Base-by-base conservation (phyloP, 306 rosid genomes). In the Clitoria ternatea region DNA sequence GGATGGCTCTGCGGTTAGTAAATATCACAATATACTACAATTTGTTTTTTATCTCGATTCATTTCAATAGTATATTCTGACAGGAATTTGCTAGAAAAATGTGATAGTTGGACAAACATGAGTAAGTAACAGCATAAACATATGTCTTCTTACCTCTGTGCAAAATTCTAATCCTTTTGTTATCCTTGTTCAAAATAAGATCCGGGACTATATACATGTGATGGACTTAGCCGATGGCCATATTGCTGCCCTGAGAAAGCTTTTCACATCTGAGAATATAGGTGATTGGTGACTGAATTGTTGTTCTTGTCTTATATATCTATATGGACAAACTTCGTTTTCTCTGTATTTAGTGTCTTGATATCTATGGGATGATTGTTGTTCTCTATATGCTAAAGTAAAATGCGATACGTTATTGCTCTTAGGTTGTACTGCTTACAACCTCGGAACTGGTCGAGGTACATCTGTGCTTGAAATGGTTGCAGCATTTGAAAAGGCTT, bases 151-250 rank as follows among this genome's bases (percentile, higher is more conserved):
- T 64, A 37, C 30, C 13, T 35, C 40, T 61, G 36, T 22, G 50
- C n/a, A 15, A 40, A 70, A n/a, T 66, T 54, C 43, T 59, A 27
- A 82, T 55, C 30, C 6, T 60, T 14, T 11, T 19, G 19, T 43
- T 50, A 45, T 50, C 40, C 17, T 30, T 54, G 19, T 53, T 33
- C 71, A 39, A 81, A 77, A 72, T 54, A 78, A 94, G 98, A 54
- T 94, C 45, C 89, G 99, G 48, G 99, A 94, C 87, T 94, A 90
- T 61, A 91, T 94, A 78, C 99, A 94, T 83, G 99, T 94, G 32
- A 94, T 94, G 97, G 99, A 94, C 87, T 77, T 91, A 15, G 99
- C 99, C n/a, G 97, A 94, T 70, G 99, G 99, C 24, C 99, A 94
- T 81, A 89, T 91, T 64, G 95, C 99, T 66, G 99, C 99, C 45